Evolutionary conservation across 305 asterid species (phyloP), one percentile per base, ranked within the genome.

Genomic region (Fraxinus sp.): DNA sequence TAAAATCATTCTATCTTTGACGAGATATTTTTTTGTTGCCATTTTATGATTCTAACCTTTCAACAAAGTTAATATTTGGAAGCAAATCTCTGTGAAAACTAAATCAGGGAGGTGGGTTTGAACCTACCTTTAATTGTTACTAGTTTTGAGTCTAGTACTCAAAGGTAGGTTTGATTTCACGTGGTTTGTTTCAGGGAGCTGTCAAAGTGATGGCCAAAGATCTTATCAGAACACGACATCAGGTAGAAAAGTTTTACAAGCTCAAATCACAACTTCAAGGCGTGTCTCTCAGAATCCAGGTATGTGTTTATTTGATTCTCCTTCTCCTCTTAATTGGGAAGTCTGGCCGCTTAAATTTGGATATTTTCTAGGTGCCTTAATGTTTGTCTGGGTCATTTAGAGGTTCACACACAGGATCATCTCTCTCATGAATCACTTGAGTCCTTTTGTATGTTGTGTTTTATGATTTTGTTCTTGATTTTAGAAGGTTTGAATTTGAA

Each of bases 221-320:
- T 87, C 92, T 91, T 26, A 87, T 91, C 83, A 89, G 93, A 86
- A 91, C 95, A n/a, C 86, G 93, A 11, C 95, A 90, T 87, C 95
- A 91, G 82, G 83, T 91, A 82, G 99, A 96, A 85, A 96, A 96
- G 86, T 96, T 96, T 84, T 94, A 96, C 89, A 96, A 96, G 91
- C 97, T 96, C 55, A 95, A 96, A 88, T 96, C 99, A 81, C 98
- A 95, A 89, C 98, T 96, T 85, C 98, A 95, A 90, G 99, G 99
- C 30, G 98, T 95, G 80, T 92, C 99, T 22, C 97, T 96, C 81
- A 92, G 98, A 90, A 95, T 95, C 80, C 99, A 96, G 99, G 99
- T 94, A 88, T 22, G 57, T 3, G 11, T 72, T 80, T 59, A 59
- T 26, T n/a, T 72, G 26, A 35, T 77, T 62, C 70, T 10, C 30